Evolutionary conservation across 2,329 filamentous ascomycete genomes (phyloP), one percentile per base, ranked within the genome.

Genomic region (Paramyrothecium roridum): DNA sequence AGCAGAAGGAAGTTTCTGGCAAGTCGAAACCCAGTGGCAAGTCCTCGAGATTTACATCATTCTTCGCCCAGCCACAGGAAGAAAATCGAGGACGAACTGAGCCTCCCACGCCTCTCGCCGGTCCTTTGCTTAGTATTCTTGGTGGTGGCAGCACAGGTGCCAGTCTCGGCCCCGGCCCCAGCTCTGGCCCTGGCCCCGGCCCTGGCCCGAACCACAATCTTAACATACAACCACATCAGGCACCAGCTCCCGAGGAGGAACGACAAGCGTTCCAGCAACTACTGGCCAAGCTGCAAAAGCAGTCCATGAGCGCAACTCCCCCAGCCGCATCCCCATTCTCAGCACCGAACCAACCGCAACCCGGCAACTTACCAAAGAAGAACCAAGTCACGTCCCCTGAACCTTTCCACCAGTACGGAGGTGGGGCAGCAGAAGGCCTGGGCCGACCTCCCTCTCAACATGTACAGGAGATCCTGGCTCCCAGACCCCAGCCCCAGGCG

Each of bases 251-350:
- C 7, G 85, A 86, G 58, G 83, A 86, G 52, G 93, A 96, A 65
- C 91, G 91, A 70, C 89, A 92, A 69, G 93, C 91, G 1, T 96
- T 97, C 72, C 85, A 91, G 61, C 84, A 87, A 48, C 83, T 97
- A 48, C 77, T 96, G 37, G 84, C 89, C 62, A 96, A 96, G 80
- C 82, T 96, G 45, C 88, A 92, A 57, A 77, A 77, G 55, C 82
- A 84, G 56, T 80, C 75, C 2, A 62, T 72, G 59, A 75, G 70
- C 48, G 73, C 75, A 50, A 78, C 81, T 26, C 77, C 80, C 13
- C 75, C 78, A 11, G 70, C 70, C 1, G 67, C 68, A 8, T 76
- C 78, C 3, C 69, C 73, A 3, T 81, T 76, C 57, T 70, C 76
- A 20, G 71, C 73, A 13, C 76, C 76, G 46, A 71, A 70, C 1